Evolutionary conservation across 345 rosid genomes (phyloP).

Genomic region (Lenwebbia sp.): DNA sequence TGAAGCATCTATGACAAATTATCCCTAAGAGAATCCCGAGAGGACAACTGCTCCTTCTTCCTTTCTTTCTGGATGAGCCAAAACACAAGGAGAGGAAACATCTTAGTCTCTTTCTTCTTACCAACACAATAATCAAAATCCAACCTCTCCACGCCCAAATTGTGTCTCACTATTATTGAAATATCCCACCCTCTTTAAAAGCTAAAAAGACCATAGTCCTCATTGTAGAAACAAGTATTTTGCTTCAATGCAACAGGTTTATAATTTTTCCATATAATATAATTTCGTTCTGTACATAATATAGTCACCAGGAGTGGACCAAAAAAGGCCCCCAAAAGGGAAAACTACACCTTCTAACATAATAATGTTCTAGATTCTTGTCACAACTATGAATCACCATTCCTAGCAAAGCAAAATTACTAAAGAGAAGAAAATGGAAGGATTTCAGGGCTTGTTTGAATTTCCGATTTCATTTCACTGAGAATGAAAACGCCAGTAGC

Average conservation of each 20-base stretch:
- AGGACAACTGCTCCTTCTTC: background rate
- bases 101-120: background rate
- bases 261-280: no score
- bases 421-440: no score
- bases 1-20: background rate
- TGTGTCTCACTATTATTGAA: rapidly evolving
- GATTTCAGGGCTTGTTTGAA: no score
- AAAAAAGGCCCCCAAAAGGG: no score
- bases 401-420: no score
- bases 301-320: no score
- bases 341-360: no score
- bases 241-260: background rate
- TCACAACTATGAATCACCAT: no score
- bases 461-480: no score
- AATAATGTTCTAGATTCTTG: no score
- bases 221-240: background rate
- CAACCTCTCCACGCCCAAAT: background rate
- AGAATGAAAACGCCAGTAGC: no score
- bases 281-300: no score
- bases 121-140: background rate
- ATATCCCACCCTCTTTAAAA: background rate
- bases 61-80: background rate
- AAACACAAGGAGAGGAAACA: background rate
- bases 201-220: background rate
- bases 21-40: background rate